phyloP scores from a whole-genome alignment of 176 grass and related monocot genomes.

The Chloris gayana region DNA sequence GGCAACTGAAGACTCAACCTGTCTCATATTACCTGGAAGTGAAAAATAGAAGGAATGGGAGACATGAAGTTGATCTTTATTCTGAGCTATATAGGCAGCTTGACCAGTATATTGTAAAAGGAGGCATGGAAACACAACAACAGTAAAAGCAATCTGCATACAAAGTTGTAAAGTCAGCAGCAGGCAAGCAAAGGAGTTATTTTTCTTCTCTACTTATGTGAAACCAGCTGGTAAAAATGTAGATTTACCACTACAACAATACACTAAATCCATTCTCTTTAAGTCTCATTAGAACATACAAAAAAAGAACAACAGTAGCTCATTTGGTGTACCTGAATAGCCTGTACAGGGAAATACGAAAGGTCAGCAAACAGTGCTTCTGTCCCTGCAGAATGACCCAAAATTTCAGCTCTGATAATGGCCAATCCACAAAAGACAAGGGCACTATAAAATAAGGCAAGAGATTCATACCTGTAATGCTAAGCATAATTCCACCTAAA shows the following conservation, averaged over 20 bases:
- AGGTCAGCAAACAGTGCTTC: constrained; percentile 95
- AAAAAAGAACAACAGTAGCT: background rate
- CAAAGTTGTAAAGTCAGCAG: constrained; percentile 6
- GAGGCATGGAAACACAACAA: constrained; percentile 83
- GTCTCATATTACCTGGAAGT: constrained; percentile 58
- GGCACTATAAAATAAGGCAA: constrained; percentile 3
- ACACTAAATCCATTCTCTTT: background rate
- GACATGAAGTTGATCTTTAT: constrained; percentile 14
- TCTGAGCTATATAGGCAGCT: constrained; percentile 67
- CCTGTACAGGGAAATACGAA: constrained; percentile 72
- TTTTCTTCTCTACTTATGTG: background rate
- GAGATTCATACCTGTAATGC: constrained; percentile 67
- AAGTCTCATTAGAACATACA: background rate
- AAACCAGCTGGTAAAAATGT: background rate
- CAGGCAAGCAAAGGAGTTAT: background rate
- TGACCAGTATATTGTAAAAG: constrained; percentile 92
- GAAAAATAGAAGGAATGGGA: constrained; percentile 70
- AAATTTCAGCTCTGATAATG: constrained; percentile 14
- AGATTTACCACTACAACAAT: background rate
- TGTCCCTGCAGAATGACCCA: constrained; percentile 57
- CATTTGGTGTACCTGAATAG: constrained; percentile 70
- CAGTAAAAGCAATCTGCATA: constrained; percentile 76
- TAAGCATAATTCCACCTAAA: constrained; percentile 89
- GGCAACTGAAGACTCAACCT: background rate
- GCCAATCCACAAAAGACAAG: background rate